A percentile compares a stretch with the other conserved stretches of the same genome.
phyloP scores from a whole-genome alignment of 352 stramenopile species.

The Thraustotheca clavata region DNA sequence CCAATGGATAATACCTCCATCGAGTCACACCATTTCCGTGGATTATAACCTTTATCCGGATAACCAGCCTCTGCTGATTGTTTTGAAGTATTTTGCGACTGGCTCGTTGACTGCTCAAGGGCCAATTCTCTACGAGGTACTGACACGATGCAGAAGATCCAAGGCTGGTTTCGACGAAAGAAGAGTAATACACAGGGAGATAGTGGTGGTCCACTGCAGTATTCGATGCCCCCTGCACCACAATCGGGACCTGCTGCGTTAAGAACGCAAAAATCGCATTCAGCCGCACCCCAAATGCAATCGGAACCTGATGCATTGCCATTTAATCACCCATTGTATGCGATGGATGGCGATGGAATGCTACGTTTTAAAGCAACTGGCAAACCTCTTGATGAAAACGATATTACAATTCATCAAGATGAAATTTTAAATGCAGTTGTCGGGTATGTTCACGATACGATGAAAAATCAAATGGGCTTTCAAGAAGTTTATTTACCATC shows the following conservation, averaged over 20 bases:
- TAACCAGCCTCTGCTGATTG: conserved; percentile 9
- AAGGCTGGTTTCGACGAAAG: conserved; percentile 19
- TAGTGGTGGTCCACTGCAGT: background rate
- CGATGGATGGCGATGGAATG: conserved; percentile 78
- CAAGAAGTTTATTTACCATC: conserved; percentile 63
- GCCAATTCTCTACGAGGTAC: background rate
- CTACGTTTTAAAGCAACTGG: conserved; percentile 78
- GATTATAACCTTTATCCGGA: conserved; percentile 4
- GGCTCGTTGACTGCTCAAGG: conserved; percentile 6
- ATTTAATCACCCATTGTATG: conserved; percentile 73
- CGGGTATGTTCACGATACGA: conserved; percentile 81
- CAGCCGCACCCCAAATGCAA: background rate
- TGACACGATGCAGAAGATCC: conserved; percentile 16
- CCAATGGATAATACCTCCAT: too few relatives aligned
- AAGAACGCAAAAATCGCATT: background rate
- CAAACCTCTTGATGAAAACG: conserved; percentile 70
- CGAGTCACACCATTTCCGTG: too few relatives aligned
- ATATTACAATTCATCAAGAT: conserved; percentile 81
- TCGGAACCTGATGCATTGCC: conserved; percentile 29
- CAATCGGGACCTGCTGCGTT: background rate
- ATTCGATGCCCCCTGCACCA: background rate
- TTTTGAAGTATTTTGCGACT: too few relatives aligned
- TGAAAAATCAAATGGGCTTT: conserved; percentile 71
- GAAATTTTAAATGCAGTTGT: conserved; percentile 83
- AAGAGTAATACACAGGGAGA: conserved; percentile 10